Percentiles rank a stretch among this genome's conserved stretches.
phyloP scores from a whole-genome alignment of 2,329 filamentous ascomycete species.

The Aureobasidium mangrovei region DNA sequence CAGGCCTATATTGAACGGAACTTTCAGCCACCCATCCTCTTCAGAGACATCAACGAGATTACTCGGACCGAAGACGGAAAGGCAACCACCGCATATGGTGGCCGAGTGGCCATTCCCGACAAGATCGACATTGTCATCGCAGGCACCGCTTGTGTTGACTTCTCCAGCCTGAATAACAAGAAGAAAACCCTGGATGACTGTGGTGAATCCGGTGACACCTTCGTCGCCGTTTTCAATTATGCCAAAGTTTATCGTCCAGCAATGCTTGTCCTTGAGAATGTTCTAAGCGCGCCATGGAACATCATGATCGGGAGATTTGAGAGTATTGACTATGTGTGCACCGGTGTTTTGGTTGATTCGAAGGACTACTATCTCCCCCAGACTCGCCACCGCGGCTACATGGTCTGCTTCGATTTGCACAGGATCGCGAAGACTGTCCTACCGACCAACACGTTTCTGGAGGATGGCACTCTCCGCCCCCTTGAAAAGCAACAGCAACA shows the following conservation, averaged over 20 bases:
- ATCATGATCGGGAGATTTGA: conserved; percentile 32
- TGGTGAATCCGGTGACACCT: conserved; percentile 59
- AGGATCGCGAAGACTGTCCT: background rate
- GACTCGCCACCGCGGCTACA: conserved; percentile 34
- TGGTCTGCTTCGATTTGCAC: conserved; percentile 35
- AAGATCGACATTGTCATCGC: conserved; percentile 58
- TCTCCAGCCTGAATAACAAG: conserved; percentile 55
- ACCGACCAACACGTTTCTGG: too few relatives aligned
- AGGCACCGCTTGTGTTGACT: conserved; percentile 69
- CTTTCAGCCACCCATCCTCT: conserved; percentile 34
- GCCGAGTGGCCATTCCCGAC: conserved; percentile 46
- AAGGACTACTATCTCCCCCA: conserved; percentile 69
- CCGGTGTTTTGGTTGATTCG: conserved; percentile 49
- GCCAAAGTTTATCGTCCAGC: conserved; percentile 47
- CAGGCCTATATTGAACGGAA: conserved; percentile 42
- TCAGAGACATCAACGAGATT: conserved; percentile 38
- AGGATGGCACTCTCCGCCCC: too few relatives aligned
- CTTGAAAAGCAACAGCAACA: background rate
- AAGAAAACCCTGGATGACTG: conserved; percentile 43
- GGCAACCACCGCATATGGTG: conserved; percentile 57
- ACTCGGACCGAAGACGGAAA: conserved; percentile 19
- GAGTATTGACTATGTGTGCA: conserved; percentile 48
- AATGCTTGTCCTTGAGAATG: conserved; percentile 66
- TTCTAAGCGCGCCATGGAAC: conserved; percentile 53
- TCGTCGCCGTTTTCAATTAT: conserved; percentile 53